Evolutionary conservation across 2,329 filamentous ascomycete species (phyloP), one percentile per base, ranked within the genome.

Genomic region (Cercospora citrullina): DNA sequence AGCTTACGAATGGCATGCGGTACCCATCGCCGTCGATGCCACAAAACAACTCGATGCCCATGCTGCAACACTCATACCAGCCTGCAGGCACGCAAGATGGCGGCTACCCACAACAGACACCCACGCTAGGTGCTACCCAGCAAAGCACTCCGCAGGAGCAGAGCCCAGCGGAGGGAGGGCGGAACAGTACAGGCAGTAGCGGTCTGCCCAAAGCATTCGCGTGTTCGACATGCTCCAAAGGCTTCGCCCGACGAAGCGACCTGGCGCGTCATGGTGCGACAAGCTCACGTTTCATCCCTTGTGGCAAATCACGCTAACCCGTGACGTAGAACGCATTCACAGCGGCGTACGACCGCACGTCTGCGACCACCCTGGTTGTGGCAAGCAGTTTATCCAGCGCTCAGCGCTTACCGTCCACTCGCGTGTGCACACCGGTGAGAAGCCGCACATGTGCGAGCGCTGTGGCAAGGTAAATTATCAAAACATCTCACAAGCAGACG

Each of bases 311-410:
- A 59, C 59, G 58, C 69, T 70, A 55, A 74, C 73, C 81, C 76
- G 16, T 64, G 39, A 55, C 26, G 48, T 30, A 97, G 94, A 98
- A 82, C 92, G 95, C 57, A 99, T 99, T 73, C 95, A 99, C 81
- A 96, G 89, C 69, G 94, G 94, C 57, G 86, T 94, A 67, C 87
- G 94, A 68, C 95, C 95, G 60, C 95, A 99, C 78, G 90, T 94
- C 60, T 99, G 95, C 81, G 94, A 97, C 75, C 92, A 89, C 78
- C 90, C 90, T 48, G 89, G 88, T 63, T 99, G 95, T 79, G 92
- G 92, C 72, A 99, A 98, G 81, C 92, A 94, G 77, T 99, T 99
- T 79, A 99, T 99, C 74, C 95, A 99, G 80, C 88, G 95, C 66
- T 97, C 94, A 30, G 95, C 95, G 23, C 83, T 99, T 79, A 99